Evolutionary conservation across 2,329 filamentous ascomycete genomes (phyloP), one percentile per base, ranked within the genome.

Genomic region (Aureobasidium musti): DNA sequence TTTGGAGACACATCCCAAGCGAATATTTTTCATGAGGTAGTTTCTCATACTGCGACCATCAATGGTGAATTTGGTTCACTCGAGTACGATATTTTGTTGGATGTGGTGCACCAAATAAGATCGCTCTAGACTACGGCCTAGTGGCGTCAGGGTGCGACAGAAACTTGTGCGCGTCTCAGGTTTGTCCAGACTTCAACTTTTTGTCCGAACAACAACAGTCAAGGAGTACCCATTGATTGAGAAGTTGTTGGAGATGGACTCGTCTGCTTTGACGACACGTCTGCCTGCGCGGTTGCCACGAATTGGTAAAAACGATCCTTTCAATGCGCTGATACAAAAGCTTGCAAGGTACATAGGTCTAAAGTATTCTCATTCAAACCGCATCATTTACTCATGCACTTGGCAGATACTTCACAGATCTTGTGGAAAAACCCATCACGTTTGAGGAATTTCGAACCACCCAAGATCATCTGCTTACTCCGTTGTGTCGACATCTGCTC

Each of bases 361-460:
- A 47, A 14, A 68, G 82, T 70, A 21, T 30, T 30, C n/a, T 43
- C 33, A 45, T 45, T 30, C 26, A 61, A 57, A 54, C 26, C 61
- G 26, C 45, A 35, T 39, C 63, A 13, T 30, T 65, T 49, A n/a
- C 66, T 67, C 54, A 45, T 59, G 35, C n/a, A 72, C 28, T n/a
- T 19, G 33, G 37, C 53, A 89, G 87, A 63, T 90, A 85, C 74
- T 84, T 91, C 68, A 80, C 83, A 67, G 84, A 87, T 67, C 84
- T 84, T 26, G 82, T 92, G 65, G 82, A 83, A 61, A 78, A 87
- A 53, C 88, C 90, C 19, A 85, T 86, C 73, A 89, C 86, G 17
- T 92, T 91, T 77, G 90, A 92, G 73, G 89, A 91, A 76, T 81
- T 92, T 10, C 82, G 89, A 56, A 89, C 87, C 6, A 89, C 86